phyloP scores from a whole-genome alignment of 345 rosid species.

The Salix suchowensis region DNA sequence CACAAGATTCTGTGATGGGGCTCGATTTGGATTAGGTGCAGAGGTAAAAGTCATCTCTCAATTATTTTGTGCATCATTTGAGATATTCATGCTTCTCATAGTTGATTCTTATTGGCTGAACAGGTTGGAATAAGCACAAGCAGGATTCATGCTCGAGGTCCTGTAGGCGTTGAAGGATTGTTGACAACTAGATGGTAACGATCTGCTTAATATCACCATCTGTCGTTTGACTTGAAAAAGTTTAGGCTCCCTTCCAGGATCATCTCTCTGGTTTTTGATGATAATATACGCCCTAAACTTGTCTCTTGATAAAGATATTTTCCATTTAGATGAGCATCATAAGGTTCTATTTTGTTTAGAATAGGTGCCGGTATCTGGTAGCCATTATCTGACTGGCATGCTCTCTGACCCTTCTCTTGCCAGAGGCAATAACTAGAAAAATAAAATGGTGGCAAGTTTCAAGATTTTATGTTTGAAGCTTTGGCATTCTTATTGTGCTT shows the following conservation, averaged over 20 bases:
- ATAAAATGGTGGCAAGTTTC: background rate
- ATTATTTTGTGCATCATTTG: background rate
- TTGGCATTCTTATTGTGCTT: background rate
- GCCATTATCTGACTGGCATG: background rate
- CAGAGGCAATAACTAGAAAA: background rate
- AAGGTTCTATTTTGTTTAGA: background rate
- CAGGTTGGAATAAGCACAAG: constrained; percentile 97
- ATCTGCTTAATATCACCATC: background rate
- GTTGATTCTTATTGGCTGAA: constrained; percentile 9
- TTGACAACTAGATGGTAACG: constrained; percentile 89
- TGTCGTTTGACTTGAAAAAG: background rate
- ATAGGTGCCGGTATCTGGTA: background rate
- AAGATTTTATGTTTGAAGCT: background rate
- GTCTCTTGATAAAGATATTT: background rate
- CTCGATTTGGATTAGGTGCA: constrained; percentile 95
- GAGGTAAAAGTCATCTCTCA: constrained; percentile 51
- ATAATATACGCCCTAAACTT: background rate
- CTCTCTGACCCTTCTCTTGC: background rate
- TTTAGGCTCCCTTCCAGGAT: too few species aligned
- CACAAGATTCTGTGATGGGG: constrained; percentile 96
- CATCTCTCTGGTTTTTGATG: too few species aligned
- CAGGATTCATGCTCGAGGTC: constrained; percentile 98
- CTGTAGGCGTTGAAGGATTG: constrained; percentile 96
- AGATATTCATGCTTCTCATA: background rate
- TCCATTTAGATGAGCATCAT: background rate